Evolutionary conservation across 2,329 filamentous ascomycete genomes (phyloP).

Genomic region (Sclerotinia glacialis): DNA sequence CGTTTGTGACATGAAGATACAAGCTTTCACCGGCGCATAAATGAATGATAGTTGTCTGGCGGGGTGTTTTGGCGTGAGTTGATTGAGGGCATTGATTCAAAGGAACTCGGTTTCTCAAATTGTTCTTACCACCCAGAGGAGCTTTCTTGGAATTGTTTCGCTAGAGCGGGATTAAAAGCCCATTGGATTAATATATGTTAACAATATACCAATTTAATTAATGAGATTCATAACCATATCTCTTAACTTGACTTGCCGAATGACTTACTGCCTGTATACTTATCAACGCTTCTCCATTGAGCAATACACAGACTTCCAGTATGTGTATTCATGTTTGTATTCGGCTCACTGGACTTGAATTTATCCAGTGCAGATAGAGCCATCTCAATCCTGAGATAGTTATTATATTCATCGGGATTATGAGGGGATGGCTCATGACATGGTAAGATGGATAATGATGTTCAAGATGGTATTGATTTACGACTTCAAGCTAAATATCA

Average conservation of each 20-base stretch:
- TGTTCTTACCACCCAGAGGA: slow-evolving; percentile 13
- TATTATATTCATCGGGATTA: too few species aligned
- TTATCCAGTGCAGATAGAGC: too few species aligned
- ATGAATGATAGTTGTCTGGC: not conserved
- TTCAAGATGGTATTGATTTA: not conserved
- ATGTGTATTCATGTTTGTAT: not conserved
- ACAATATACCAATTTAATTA: not conserved
- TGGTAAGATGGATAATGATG: not conserved
- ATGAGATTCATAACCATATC: not conserved
- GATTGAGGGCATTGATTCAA: not conserved
- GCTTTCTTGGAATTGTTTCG: not conserved
- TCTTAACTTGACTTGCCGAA: not conserved
- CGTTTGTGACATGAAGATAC: not conserved
- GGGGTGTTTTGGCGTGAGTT: not conserved
- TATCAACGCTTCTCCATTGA: not conserved
- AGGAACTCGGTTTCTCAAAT: not conserved
- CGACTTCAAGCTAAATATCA: not conserved
- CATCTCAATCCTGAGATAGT: too few species aligned
- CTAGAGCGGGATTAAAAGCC: not conserved
- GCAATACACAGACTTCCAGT: not conserved
- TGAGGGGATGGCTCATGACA: too few species aligned
- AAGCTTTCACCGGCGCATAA: not conserved
- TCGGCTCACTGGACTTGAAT: too few species aligned
- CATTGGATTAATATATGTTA: not conserved
- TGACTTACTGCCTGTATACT: not conserved